A percentile compares a stretch with the other conserved stretches of the same genome.
phyloP scores from a whole-genome alignment of 805 yeast species.

The Clavispora asparagi region DNA sequence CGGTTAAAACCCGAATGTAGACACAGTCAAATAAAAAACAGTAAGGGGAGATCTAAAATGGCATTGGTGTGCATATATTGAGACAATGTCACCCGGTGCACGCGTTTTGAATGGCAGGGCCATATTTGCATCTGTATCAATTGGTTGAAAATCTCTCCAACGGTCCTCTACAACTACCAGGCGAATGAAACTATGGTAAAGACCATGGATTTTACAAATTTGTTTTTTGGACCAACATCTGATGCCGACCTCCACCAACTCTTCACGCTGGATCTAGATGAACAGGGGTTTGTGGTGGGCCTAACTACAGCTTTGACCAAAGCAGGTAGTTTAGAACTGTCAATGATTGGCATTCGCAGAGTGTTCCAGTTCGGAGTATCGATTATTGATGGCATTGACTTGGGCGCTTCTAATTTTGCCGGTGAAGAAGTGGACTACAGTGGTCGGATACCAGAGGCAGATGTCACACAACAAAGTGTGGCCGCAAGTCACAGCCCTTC shows the following conservation, averaged over 20 bases:
- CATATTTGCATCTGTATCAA: not conserved
- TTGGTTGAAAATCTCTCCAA: not conserved
- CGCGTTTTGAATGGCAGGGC: not conserved
- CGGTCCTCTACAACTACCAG: too few species aligned
- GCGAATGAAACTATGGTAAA: too few species aligned
- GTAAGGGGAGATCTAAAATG: too few species aligned
- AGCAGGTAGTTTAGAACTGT: not conserved
- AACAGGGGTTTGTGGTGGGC: not conserved
- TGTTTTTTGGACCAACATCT: not conserved
- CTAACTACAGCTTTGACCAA: not conserved
- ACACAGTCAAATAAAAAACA: too few species aligned
- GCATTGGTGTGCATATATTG: too few species aligned
- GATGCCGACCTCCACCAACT: not conserved
- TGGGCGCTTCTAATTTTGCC: not conserved
- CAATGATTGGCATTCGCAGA: not conserved
- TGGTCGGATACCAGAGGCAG: not conserved
- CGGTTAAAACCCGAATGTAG: too few species aligned
- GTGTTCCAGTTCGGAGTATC: not conserved
- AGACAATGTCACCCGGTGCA: not conserved
- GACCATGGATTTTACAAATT: not conserved
- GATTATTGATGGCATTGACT: not conserved
- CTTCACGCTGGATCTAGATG: not conserved
- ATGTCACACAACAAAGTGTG: not conserved
- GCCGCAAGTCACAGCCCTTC: too few species aligned
- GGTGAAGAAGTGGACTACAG: slow-evolving; percentile 17